Percentiles rank a stretch among this genome's conserved stretches.
Evolutionary conservation across 2,329 filamentous ascomycete species (phyloP).

Genomic region (Leptodontidium sp.): DNA sequence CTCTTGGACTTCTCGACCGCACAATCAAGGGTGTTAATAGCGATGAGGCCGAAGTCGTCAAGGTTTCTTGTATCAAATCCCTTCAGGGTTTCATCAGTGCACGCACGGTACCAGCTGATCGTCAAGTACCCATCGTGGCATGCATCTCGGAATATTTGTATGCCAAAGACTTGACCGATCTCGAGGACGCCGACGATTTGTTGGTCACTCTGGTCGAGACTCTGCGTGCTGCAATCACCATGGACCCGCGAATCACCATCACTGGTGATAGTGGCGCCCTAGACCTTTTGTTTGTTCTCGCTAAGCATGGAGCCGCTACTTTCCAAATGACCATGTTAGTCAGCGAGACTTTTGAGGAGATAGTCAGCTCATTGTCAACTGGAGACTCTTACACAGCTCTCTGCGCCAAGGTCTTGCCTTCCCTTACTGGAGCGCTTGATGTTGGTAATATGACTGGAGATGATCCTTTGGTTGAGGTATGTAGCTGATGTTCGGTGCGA

Average conservation of each 20-base stretch:
- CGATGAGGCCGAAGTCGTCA: conserved; percentile 86
- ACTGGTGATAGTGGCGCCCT: conserved; percentile 77
- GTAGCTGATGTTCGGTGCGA: conserved; percentile 36
- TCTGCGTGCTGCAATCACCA: conserved; percentile 80
- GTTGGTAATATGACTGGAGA: conserved; percentile 87
- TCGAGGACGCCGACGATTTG: conserved; percentile 90
- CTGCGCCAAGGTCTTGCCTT: conserved; percentile 86
- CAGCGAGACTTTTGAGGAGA: conserved; percentile 89
- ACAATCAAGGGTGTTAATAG: conserved; percentile 78
- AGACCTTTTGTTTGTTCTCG: conserved; percentile 86
- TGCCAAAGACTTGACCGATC: conserved; percentile 80
- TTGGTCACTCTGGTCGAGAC: conserved; percentile 90
- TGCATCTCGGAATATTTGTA: conserved; percentile 77
- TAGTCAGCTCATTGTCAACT: conserved; percentile 74
- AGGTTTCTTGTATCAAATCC: conserved; percentile 89
- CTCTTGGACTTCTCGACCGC: conserved; percentile 70
- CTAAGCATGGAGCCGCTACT: conserved; percentile 86
- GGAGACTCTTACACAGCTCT: conserved; percentile 77
- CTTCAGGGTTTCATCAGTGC: conserved; percentile 71
- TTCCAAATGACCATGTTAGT: conserved; percentile 91
- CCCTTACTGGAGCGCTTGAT: conserved; percentile 87
- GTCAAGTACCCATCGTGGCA: conserved; percentile 67
- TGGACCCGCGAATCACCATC: conserved; percentile 79
- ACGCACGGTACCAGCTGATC: conserved; percentile 58
- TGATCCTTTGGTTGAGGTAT: conserved; percentile 79